Evolutionary conservation across 768 basidiomycete genomes (phyloP), one percentile per base, ranked within the genome.

Genomic region (Mycena kentingensis): DNA sequence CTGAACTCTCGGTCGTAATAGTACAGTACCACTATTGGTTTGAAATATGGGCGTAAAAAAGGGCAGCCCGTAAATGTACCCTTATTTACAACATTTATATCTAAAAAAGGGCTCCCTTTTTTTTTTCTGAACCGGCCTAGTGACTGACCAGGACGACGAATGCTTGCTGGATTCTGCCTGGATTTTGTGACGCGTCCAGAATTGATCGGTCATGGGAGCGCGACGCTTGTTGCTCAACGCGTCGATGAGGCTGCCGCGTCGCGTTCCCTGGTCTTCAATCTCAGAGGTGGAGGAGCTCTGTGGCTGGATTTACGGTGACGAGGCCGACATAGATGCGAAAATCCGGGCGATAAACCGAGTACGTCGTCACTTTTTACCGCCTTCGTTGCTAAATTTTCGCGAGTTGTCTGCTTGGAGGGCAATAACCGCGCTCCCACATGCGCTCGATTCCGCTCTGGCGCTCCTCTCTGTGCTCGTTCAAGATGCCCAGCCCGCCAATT

Each of bases 381-480:
- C 43, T 46, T 46, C 22, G 3, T 27, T 36, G 37, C 48, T 44
- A 16, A 62, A 51, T 53, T 38, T 51, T 42, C 28, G 35, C 43
- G 61, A 92, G 90, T 69, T 93, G 51, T 82, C 88, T 29, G 88
- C 90, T 15, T 93, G 91, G 90, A 85, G 73, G 66, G 80, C 79
- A n/a, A 77, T 82, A 37, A 85, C 84, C 12, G 67, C 81, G 31
- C 78, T 93, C n/a, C 91, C 91, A 4, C 88, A 91, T 63, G 87
- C 92, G 1, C 75, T 93, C 24, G 90, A 92, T 44, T 86, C 88
- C 3, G 75, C 83, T 6, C 73, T 89, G 12, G 76, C 84, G 2
- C 69, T 93, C 16, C 68, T 93, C 19, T 73, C 75, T 18, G 82
- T 77, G 2, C 75, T 81, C n/a, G 63, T 78, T 10, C 78, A 86